A percentile compares a stretch with the other conserved stretches of the same genome.
phyloP scores from a whole-genome alignment of 2,329 filamentous ascomycete species.

The Claviceps maximensis region DNA sequence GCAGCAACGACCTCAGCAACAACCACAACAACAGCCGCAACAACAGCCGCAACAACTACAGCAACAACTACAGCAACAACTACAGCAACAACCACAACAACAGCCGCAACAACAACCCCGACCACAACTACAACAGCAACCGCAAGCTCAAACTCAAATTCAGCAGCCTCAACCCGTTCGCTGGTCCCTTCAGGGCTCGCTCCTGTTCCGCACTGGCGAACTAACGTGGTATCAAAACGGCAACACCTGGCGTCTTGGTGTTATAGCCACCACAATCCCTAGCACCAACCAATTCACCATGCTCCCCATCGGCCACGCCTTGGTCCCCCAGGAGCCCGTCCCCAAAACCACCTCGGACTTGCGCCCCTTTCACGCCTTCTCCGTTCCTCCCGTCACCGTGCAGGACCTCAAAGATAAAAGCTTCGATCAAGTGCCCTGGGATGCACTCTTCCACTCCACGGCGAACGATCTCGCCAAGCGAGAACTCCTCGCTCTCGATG shows the following conservation, averaged over 20 bases:
- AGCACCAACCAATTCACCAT: constrained; percentile 21
- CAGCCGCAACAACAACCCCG: constrained; percentile 8
- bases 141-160: not conserved
- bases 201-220: constrained; percentile 34
- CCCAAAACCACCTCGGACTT: constrained; percentile 27
- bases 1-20: constrained; percentile 11
- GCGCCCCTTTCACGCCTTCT: constrained; percentile 38
- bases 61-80: constrained; percentile 3
- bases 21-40: constrained; percentile 1
- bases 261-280: constrained; percentile 22
- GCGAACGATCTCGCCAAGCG: constrained; percentile 23
- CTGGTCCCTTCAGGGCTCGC: constrained; percentile 22
- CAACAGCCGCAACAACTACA: constrained; percentile 8
- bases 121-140: not conserved
- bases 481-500: constrained; percentile 32
- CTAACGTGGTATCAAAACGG: constrained; percentile 37
- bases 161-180: constrained; percentile 7
- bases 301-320: constrained; percentile 27
- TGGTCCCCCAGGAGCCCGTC: constrained; percentile 25
- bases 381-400: constrained; percentile 30
- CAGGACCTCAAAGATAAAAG: constrained; percentile 24
- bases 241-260: constrained; percentile 34
- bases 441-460: constrained; percentile 19
- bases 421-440: constrained; percentile 32
- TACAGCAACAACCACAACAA: constrained; percentile 8